phyloP scores from a whole-genome alignment of 2,329 filamentous ascomycete species.

The Orbilia brochopaga region DNA sequence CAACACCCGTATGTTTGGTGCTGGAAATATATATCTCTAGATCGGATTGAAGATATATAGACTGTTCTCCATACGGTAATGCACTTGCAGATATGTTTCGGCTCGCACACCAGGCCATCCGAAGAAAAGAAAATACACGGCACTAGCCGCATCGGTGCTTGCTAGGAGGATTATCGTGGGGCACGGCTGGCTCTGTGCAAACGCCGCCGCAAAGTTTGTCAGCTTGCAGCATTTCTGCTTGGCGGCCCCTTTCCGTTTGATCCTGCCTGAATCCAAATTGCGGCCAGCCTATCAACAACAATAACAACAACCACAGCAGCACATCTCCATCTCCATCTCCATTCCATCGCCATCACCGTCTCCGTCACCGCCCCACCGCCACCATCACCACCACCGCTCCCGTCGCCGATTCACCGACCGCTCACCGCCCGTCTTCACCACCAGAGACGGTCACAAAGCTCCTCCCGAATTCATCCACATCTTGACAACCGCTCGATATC shows the following conservation, averaged over 20 bases:
- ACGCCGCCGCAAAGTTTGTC: background rate
- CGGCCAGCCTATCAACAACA: slow-evolving; percentile 8
- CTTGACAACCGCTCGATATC: background rate
- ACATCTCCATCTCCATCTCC: slow-evolving; percentile 5
- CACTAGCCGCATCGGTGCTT: too few species aligned
- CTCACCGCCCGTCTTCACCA: slow-evolving; percentile 7
- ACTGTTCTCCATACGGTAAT: too few species aligned
- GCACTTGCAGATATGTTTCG: too few species aligned
- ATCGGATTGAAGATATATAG: too few species aligned
- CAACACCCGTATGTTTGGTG: too few species aligned
- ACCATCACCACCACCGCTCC: background rate
- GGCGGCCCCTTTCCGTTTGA: background rate
- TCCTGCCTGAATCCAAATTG: background rate
- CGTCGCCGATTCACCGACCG: background rate
- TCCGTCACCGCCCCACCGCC: too few species aligned
- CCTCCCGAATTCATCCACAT: background rate
- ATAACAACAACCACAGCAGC: background rate
- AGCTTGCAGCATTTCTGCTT: background rate
- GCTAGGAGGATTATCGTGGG: too few species aligned
- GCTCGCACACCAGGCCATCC: too few species aligned
- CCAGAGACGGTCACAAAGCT: background rate
- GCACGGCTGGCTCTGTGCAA: too few species aligned
- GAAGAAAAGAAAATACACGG: too few species aligned
- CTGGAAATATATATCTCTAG: too few species aligned
- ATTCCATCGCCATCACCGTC: slow-evolving; percentile 8